Conservation (phyloP, 2,329 filamentous ascomycete genomes). For the Phyllosticta paracitricarpa region DNA sequence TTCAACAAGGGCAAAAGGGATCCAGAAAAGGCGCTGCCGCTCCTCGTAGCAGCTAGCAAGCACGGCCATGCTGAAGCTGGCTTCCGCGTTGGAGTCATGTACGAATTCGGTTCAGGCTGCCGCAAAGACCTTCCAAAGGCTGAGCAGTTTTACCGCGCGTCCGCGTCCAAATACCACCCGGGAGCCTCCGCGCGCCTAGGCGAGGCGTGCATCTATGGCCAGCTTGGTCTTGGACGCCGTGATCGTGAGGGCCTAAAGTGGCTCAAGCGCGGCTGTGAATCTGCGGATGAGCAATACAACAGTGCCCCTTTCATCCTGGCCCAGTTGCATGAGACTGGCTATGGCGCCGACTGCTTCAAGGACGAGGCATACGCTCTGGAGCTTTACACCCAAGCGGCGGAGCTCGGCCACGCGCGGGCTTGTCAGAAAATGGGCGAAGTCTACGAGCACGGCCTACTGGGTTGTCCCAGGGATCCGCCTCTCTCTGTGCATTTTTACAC, state of each 20-base stretch:
- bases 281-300: constrained; percentile 86
- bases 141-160: constrained; percentile 82
- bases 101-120: constrained; percentile 97
- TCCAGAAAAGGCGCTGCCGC: constrained; percentile 79
- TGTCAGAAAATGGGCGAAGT: constrained; percentile 87
- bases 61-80: constrained; percentile 95
- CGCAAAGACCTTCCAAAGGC: constrained; percentile 84
- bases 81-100: constrained; percentile 86
- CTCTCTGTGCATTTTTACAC: constrained; percentile 98
- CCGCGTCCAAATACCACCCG: constrained; percentile 87
- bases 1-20: constrained; percentile 94
- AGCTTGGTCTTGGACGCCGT: constrained; percentile 72
- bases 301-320: constrained; percentile 85
- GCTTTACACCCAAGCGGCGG: constrained; percentile 86
- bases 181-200: constrained; percentile 90
- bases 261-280: constrained; percentile 86
- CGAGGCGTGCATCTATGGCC: constrained; percentile 78
- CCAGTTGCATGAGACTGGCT: constrained; percentile 82
- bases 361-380: constrained; percentile 87
- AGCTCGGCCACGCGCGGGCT: constrained; percentile 79
- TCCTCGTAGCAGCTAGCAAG: constrained; percentile 89
- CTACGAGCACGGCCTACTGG: constrained; percentile 84
- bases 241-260: constrained; percentile 92
- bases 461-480: constrained; percentile 81
- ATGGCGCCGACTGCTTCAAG: constrained; percentile 76